Base-by-base conservation (phyloP, 2,329 filamentous ascomycete species). In the Fusarium kyushuense region DNA sequence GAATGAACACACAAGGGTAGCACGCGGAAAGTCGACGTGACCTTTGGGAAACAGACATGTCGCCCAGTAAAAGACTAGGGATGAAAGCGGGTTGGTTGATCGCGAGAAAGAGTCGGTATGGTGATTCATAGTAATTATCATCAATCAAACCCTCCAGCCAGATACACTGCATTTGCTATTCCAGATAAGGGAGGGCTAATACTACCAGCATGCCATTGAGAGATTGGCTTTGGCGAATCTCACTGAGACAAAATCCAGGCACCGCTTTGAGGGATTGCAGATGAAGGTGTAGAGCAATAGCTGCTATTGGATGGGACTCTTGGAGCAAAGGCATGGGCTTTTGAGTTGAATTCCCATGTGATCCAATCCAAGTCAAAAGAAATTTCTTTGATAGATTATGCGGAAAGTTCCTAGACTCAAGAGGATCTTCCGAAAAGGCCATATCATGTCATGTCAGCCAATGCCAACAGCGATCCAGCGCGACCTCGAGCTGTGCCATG, bases 81-180 rank as follows among this genome's bases (percentile, higher is more conserved):
- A 67, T 48, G 27, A 42, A 21, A 27, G 41, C 45, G 42, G 58
- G 58, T 63, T 63, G 60, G 58, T 23, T 36, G 46, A 14, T 13
- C 5, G 33, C n/a, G 48, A 23, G 38, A 19, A 42, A 54, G 46
- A 32, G 33, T 51, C 41, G 67, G 67, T 23, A 69, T 70, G 67
- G 53, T 71, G 67, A 71, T 70, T 69, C 67, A 69, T 69, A 36
- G 17, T 63, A 45, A 63, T 49, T 66, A 54, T 45, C 63, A 54
- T 49, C 16, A 48, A 47, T 49, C 40, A 25, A 29, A 42, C 9
- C 40, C 19, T 33, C 17, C 35, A 57, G 54, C 35, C n/a, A 25
- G 51, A 48, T 48, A 43, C 47, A 32, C 55, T 53, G 49, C 29
- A 36, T 53, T 68, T 42, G 38, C 56, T 61, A 29, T 52, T 63